Conservation (phyloP, 2,329 filamentous ascomycete genomes). For the Knufia petricola region DNA sequence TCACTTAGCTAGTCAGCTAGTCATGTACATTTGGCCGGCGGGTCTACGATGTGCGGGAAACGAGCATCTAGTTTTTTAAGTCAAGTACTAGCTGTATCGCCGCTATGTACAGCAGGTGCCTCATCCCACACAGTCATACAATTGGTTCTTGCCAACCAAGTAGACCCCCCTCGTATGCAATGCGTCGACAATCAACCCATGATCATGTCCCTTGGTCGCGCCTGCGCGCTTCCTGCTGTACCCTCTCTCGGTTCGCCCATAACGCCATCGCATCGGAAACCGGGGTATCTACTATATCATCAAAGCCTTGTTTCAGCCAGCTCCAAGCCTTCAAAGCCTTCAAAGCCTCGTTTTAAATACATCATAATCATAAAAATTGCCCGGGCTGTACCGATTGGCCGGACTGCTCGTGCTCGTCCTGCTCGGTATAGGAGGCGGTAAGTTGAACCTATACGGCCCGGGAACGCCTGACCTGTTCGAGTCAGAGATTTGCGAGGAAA, state of each 20-base stretch:
- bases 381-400: not conserved
- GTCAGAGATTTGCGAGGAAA: constrained; percentile 12
- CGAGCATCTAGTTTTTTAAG: too few species aligned
- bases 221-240: not conserved
- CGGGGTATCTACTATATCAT: constrained; percentile 4
- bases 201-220: not conserved
- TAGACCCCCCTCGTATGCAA: too few species aligned
- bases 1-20: too few species aligned
- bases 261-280: not conserved
- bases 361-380: constrained; percentile 6
- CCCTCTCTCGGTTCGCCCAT: not conserved
- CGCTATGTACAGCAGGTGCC: too few species aligned
- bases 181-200: too few species aligned
- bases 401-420: not conserved
- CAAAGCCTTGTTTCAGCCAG: too few species aligned
- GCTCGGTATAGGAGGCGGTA: constrained; percentile 3
- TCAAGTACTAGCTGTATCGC: too few species aligned
- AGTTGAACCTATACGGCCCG: constrained; percentile 4
- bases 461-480: constrained; percentile 4
- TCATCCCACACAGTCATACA: too few species aligned
- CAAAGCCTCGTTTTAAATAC: not conserved
- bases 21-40: too few species aligned
- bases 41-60: too few species aligned
- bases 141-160: too few species aligned
- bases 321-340: not conserved